Conservation (phyloP, 192 early-diverging fungal genomes). For the Entomortierella beljakovae region DNA sequence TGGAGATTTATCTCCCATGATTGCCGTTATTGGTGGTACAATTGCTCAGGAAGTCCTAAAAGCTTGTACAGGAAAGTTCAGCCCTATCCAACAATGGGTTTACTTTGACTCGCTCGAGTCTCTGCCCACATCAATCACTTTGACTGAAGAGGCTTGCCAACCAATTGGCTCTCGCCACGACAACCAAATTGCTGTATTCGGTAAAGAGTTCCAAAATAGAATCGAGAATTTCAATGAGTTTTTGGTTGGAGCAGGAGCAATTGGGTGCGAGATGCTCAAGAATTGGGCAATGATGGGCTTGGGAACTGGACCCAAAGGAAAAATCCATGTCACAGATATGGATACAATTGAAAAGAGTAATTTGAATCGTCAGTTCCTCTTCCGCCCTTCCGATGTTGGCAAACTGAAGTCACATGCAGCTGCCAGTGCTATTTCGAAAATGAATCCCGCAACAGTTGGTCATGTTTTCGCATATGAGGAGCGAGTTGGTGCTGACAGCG, state of each 20-base stretch:
- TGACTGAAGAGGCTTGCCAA: constrained; percentile 80
- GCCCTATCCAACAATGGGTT: constrained; percentile 90
- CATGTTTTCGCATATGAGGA: constrained; percentile 87
- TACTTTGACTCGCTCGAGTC: constrained; percentile 99
- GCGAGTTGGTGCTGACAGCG: constrained; percentile 94
- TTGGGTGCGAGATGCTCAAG: constrained; percentile 99
- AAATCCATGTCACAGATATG: constrained; percentile 96
- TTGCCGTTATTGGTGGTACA: constrained; percentile 95
- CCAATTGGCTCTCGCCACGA: constrained; percentile 94
- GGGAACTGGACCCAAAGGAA: constrained; percentile 84
- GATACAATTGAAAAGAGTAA: constrained; percentile 99
- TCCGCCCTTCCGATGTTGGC: constrained; percentile 88
- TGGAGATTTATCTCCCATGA: constrained; percentile 95
- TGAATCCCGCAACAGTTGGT: constrained; percentile 89
- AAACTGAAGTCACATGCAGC: constrained; percentile 96
- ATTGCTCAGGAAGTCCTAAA: constrained; percentile 99
- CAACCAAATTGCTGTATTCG: constrained; percentile 96
- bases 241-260: constrained; percentile 98
- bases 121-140: constrained; percentile 74
- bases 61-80: constrained; percentile 97
- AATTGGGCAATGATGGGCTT: constrained; percentile 98
- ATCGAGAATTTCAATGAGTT: constrained; percentile 92
- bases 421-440: constrained; percentile 83
- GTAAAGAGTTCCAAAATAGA: constrained; percentile 88
- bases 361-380: constrained; percentile 99